These are phyloP conservation scores for Wickerhamomyces sp. DNA, from an alignment of 1,139 yeast genomes.

Conservation along the genomic window DNA sequence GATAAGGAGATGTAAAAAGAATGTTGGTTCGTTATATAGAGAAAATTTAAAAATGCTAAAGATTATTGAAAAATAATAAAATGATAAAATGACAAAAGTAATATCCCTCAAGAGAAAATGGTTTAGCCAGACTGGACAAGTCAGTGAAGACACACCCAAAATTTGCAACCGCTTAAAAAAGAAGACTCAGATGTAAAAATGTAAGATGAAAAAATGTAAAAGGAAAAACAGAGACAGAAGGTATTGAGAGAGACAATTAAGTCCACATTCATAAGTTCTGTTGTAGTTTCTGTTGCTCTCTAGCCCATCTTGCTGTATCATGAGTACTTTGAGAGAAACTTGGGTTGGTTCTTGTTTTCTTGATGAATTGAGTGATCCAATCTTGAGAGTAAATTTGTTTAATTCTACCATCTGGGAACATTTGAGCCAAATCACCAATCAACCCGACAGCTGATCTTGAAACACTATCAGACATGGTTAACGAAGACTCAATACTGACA, in stretches of 20 bases:
- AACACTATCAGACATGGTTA: conserved; percentile 58
- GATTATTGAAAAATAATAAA: conserved; percentile 1
- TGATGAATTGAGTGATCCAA: conserved; percentile 78
- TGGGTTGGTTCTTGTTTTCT: conserved; percentile 62
- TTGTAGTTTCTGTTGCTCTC: conserved; percentile 54
- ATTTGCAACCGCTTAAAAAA: too few species aligned
- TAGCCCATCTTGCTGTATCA: conserved; percentile 95
- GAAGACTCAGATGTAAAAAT: too few species aligned
- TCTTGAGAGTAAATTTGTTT: conserved; percentile 58
- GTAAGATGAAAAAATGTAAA: background rate
- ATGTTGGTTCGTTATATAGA: conserved; percentile 3
- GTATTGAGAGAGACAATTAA: background rate
- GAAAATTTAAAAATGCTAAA: conserved; percentile 7
- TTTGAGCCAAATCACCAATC: conserved; percentile 86
- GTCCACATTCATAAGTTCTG: conserved; percentile 16
- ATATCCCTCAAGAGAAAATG: background rate
- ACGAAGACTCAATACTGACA: conserved; percentile 55
- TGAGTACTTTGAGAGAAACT: conserved; percentile 61
- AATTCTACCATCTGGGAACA: conserved; percentile 74
- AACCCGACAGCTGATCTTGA: conserved; percentile 81
- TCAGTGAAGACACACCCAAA: background rate
- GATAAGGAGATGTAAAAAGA: conserved; percentile 6
- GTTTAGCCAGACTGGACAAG: background rate
- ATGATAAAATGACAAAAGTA: conserved; percentile 9
- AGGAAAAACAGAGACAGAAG: background rate